A percentile compares a stretch with the other conserved stretches of the same genome.
These are phyloP conservation scores for Biscogniauxia mediterranea DNA, from an alignment of 2,329 filamentous ascomycete species.

Conservation along the genomic window DNA sequence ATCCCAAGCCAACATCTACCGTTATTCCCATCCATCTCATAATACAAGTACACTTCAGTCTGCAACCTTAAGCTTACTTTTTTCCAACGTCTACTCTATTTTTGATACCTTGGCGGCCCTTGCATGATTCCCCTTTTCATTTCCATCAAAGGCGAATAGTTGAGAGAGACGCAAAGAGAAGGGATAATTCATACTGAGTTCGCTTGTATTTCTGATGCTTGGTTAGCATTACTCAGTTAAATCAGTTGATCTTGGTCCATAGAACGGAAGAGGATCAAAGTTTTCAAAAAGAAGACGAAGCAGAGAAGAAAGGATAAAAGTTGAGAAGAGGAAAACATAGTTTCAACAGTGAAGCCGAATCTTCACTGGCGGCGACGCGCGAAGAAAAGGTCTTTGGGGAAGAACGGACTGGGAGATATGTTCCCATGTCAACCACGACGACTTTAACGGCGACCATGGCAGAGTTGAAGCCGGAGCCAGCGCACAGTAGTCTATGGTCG, in stretches of 20 bases:
- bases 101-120: slow-evolving; percentile 28
- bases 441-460: slow-evolving; percentile 62
- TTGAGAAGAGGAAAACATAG: not conserved
- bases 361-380: slow-evolving; percentile 19
- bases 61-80: slow-evolving; percentile 34
- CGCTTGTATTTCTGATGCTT: not conserved
- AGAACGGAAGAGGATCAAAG: not conserved
- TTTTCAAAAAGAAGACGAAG: slow-evolving; percentile 1
- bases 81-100: slow-evolving; percentile 32
- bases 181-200: not conserved
- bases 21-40: slow-evolving; percentile 30
- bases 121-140: slow-evolving; percentile 24
- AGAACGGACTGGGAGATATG: slow-evolving; percentile 40
- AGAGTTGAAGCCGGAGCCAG: slow-evolving; percentile 60
- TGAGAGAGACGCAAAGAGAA: not conserved
- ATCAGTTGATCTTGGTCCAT: not conserved
- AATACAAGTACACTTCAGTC: slow-evolving; percentile 35
- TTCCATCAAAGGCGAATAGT: slow-evolving; percentile 18
- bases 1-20: slow-evolving; percentile 35
- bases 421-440: slow-evolving; percentile 60
- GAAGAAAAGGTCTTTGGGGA: slow-evolving; percentile 15
- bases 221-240: not conserved
- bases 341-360: slow-evolving; percentile 3
- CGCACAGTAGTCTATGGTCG: slow-evolving; percentile 57
- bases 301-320: slow-evolving; percentile 5